phyloP scores from a whole-genome alignment of 805 yeast species.

The Scheffersomyces coipomensis region DNA sequence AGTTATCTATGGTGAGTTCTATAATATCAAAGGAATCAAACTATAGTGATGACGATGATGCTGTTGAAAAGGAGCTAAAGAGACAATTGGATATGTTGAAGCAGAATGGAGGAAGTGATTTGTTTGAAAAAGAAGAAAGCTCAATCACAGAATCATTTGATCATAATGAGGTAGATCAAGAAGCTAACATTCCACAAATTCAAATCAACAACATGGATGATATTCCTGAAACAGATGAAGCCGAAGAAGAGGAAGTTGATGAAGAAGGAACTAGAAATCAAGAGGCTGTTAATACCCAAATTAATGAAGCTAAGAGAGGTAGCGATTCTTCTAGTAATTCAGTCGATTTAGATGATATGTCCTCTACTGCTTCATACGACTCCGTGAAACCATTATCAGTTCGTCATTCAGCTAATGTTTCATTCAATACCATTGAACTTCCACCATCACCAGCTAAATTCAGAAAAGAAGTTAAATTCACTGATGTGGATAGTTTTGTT shows the following conservation, averaged over 20 bases:
- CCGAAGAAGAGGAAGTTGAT: neutral
- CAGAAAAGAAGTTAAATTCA: neutral
- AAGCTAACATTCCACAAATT: no score
- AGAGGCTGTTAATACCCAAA: no score
- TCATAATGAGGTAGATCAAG: no score
- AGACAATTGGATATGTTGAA: constrained; percentile 37
- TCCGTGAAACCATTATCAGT: constrained; percentile 19
- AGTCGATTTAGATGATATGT: constrained; percentile 6
- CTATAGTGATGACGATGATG: constrained; percentile 29
- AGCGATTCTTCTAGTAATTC: neutral
- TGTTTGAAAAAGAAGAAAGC: no score
- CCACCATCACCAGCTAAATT: neutral
- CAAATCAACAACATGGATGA: no score
- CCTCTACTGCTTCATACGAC: constrained; percentile 13
- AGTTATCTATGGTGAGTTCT: constrained; percentile 41
- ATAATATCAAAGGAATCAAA: constrained; percentile 36
- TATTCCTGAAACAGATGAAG: constrained; percentile 3
- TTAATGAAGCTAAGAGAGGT: neutral
- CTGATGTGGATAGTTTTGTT: neutral
- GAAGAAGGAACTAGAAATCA: no score
- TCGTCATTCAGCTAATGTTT: constrained; percentile 8
- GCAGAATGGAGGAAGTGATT: constrained; percentile 10
- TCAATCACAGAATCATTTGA: no score
- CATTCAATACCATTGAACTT: neutral
- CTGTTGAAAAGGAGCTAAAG: constrained; percentile 35